These are phyloP conservation scores for Dictyostelium firmibasis DNA, from an alignment of 78 protist species.

Conservation along the genomic window DNA sequence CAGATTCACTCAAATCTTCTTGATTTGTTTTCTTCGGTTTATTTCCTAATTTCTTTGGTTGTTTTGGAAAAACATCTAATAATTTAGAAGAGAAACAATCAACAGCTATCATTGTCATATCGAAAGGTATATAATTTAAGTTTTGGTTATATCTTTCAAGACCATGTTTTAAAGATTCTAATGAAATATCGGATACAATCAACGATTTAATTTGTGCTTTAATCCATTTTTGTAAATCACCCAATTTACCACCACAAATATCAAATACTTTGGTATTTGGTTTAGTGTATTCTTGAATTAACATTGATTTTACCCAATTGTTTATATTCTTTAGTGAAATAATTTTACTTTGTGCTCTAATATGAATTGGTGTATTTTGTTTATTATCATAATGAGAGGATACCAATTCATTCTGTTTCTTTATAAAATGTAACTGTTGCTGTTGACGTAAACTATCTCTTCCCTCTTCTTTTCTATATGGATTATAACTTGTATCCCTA, in stretches of 20 bases:
- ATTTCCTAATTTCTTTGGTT: neutral
- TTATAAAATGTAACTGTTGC: neutral
- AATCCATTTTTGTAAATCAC: constrained; percentile 85
- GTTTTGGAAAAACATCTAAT: constrained; percentile 22
- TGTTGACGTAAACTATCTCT: neutral
- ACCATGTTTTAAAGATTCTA: constrained; percentile 73
- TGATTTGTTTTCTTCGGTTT: neutral
- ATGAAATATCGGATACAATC: constrained; percentile 76
- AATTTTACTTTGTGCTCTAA: constrained; percentile 31
- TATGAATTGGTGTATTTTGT: constrained; percentile 23
- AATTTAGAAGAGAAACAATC: constrained; percentile 67
- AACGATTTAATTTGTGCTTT: constrained; percentile 55
- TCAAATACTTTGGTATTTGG: constrained; percentile 67
- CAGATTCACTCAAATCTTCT: neutral
- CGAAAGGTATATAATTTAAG: neutral
- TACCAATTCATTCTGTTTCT: neutral
- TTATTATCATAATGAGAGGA: constrained; percentile 28
- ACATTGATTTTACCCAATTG: constrained; percentile 86
- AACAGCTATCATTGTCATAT: constrained; percentile 16
- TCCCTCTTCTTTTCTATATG: neutral
- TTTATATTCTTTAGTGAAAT: constrained; percentile 52
- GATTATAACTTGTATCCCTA: neutral
- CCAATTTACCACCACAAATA: constrained; percentile 85
- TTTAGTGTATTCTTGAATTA: constrained; percentile 56
- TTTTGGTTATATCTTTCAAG: constrained; percentile 29